Evolutionary conservation across 2,329 filamentous ascomycete species (phyloP), one percentile per base, ranked within the genome.

Genomic region (Exophiala alcalophila): DNA sequence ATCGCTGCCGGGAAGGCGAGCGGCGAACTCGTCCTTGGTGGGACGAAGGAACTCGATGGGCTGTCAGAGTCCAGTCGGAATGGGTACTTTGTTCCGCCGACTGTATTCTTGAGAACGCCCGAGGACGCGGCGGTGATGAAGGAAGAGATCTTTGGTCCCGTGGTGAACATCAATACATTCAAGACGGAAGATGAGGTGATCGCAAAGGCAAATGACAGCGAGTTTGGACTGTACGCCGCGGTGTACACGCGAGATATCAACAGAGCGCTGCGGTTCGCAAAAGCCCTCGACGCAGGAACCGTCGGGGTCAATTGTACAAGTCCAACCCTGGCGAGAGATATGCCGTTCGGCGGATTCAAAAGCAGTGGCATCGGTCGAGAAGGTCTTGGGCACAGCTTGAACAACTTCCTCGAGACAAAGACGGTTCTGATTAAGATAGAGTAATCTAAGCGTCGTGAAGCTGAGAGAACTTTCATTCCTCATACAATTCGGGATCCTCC

Each of bases 361-460:
- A 77, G 88, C 67, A 79, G 72, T 18, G 86, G 87, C 49, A 84
- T 89, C 44, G 86, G 86, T 30, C 80, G 84, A 43, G 87, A 94
- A 64, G 70, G 85, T 3, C 82, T 83, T 50, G 80, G 84, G 70
- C 77, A 76, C 29, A 82, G 76, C 3, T 59, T 81, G 49, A 75
- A 76, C 45, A 74, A 74, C 11, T 82, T 81, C 57, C 74, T 75
- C 19, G 76, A 80, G 57, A 68, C 71, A 47, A 81, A 81, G 66
- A 67, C 68, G n/a, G 59, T 71, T 31, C 64, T 70, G 57, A 64
- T 71, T 24, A 71, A 71, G 44, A 50, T 53, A 21, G 37, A 35
- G 25, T 38, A 25, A 30, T 40, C 30, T 15, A 5, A 30, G 14
- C 9, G 14, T 15, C 12, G n/a, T n/a, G n/a, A n/a, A n/a, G n/a